A percentile compares a stretch with the other conserved stretches of the same genome.
These are phyloP conservation scores for Tolypocladium album DNA, from an alignment of 2,329 filamentous ascomycete genomes.

Conservation along the genomic window DNA sequence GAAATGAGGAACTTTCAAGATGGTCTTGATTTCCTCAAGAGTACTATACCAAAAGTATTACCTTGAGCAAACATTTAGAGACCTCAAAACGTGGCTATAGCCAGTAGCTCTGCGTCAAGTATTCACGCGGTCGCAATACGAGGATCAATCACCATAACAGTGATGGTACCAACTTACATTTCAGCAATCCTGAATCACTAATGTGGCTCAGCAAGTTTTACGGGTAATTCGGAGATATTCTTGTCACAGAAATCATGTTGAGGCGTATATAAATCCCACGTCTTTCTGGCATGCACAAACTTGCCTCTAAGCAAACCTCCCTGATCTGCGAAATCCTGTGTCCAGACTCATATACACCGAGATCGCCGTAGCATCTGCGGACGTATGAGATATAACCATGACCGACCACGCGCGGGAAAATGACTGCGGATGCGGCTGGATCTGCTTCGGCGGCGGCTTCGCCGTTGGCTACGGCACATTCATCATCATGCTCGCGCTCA, in stretches of 20 bases:
- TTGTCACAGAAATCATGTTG: background rate
- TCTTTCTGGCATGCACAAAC: background rate
- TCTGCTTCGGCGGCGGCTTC: slow-evolving; percentile 1
- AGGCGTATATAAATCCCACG: background rate
- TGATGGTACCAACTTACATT: too few species aligned
- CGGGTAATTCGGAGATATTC: background rate
- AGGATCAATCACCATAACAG: too few species aligned
- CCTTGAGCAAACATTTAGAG: too few species aligned
- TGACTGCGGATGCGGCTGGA: background rate
- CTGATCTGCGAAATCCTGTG: background rate
- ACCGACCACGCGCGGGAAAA: background rate
- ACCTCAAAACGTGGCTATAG: too few species aligned
- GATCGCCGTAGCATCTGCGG: background rate
- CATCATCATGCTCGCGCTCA: background rate
- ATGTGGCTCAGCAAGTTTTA: background rate
- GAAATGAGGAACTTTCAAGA: too few species aligned
- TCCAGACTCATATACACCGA: background rate
- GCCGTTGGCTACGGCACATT: slow-evolving; percentile 1
- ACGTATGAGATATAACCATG: background rate
- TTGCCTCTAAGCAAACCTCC: background rate
- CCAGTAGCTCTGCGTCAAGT: too few species aligned
- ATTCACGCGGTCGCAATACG: too few species aligned
- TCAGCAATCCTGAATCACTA: background rate
- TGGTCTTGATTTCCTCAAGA: too few species aligned
- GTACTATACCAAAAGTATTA: too few species aligned